These are phyloP conservation scores for Phaffomyces antillensis DNA, from an alignment of 805 yeast species.

Conservation along the genomic window DNA sequence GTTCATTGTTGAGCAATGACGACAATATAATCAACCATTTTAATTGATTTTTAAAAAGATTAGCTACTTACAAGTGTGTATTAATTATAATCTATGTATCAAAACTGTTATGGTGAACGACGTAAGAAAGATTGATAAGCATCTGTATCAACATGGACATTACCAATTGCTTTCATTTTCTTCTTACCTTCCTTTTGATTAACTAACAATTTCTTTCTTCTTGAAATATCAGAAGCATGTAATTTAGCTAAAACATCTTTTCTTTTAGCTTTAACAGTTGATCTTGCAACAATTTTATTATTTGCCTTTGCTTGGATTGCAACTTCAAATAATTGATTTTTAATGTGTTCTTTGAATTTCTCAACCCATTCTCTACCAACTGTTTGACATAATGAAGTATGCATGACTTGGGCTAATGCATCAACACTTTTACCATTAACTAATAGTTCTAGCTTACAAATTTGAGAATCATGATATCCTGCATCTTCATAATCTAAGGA, in stretches of 20 bases:
- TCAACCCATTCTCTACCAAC: constrained; percentile 79
- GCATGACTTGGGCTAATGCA: constrained; percentile 89
- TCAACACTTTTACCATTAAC: constrained; percentile 88
- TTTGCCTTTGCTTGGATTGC: constrained; percentile 86
- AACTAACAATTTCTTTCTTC: constrained; percentile 80
- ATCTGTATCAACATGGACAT: constrained; percentile 70
- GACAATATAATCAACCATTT: constrained; percentile 91
- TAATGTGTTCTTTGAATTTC: constrained; percentile 69
- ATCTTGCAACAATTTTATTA: constrained; percentile 76
- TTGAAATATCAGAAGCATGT: constrained; percentile 88
- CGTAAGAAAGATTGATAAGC: constrained; percentile 82
- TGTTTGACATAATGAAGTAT: constrained; percentile 62
- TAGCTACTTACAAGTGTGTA: constrained; percentile 38
- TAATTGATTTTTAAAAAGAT: constrained; percentile 53
- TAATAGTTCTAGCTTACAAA: constrained; percentile 79
- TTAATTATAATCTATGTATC: not conserved
- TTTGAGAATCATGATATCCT: constrained; percentile 74
- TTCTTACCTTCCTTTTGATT: constrained; percentile 94
- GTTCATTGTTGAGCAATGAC: constrained; percentile 52
- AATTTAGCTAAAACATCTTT: constrained; percentile 91
- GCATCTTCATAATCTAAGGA: constrained; percentile 92
- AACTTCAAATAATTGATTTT: constrained; percentile 85
- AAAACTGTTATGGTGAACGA: constrained; percentile 7
- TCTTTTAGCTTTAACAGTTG: constrained; percentile 86
- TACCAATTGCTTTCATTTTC: constrained; percentile 71